Conservation (phyloP, 192 early-diverging fungal species). For the Entomortierella lignicola region DNA sequence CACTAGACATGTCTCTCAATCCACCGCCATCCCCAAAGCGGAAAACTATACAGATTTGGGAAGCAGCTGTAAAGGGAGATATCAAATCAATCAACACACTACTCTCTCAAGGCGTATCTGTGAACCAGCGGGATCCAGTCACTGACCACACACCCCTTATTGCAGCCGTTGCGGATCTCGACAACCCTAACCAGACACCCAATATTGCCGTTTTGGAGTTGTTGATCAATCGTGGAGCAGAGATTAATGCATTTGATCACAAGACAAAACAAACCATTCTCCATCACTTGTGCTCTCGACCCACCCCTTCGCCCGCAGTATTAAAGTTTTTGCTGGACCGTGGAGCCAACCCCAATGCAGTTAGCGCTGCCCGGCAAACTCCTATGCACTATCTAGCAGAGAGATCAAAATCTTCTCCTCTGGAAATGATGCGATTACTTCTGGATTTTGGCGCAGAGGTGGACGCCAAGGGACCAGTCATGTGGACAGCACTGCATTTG, state of each 20-base stretch:
- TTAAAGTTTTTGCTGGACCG: slow-evolving; percentile 46
- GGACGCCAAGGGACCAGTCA: slow-evolving; percentile 49
- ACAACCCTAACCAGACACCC: slow-evolving; percentile 37
- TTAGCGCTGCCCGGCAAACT: slow-evolving; percentile 42
- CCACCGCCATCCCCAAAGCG: slow-evolving; percentile 47
- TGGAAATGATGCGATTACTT: slow-evolving; percentile 46
- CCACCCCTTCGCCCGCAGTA: slow-evolving; percentile 42
- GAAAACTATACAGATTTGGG: slow-evolving; percentile 46
- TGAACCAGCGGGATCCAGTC: slow-evolving; percentile 46
- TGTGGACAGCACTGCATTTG: slow-evolving; percentile 52
- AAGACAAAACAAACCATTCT: slow-evolving; percentile 49
- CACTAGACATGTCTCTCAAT: slow-evolving; percentile 50
- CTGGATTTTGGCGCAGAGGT: slow-evolving; percentile 48
- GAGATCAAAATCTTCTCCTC: slow-evolving; percentile 35
- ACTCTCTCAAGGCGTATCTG: slow-evolving; percentile 41
- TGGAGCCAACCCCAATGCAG: slow-evolving; percentile 50
- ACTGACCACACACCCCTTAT: slow-evolving; percentile 45
- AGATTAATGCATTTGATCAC: slow-evolving; percentile 51
- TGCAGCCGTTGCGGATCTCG: slow-evolving; percentile 41
- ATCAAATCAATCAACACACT: slow-evolving; percentile 35
- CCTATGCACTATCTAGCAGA: slow-evolving; percentile 48
- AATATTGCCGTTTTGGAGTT: slow-evolving; percentile 34
- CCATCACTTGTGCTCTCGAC: slow-evolving; percentile 44
- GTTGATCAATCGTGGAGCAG: slow-evolving; percentile 48
- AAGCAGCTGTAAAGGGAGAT: slow-evolving; percentile 44